A percentile compares a stretch with the other conserved stretches of the same genome.
Conservation (phyloP, 371 early-diverging fungal species). For the Blakeslea trispora region DNA sequence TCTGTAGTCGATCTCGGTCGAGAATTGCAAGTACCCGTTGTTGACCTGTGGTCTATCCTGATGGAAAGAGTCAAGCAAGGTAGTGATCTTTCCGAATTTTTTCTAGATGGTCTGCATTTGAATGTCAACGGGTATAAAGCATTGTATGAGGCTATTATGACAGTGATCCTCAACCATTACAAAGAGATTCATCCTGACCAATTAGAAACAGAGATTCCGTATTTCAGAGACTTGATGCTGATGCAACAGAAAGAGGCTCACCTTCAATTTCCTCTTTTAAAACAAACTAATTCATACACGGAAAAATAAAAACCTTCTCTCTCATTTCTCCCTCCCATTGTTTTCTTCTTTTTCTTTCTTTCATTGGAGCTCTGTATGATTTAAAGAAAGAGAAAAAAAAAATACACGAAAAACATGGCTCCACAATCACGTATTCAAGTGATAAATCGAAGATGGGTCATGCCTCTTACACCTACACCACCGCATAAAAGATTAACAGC, state of each 20-base stretch:
- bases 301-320: background rate
- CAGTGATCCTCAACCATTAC: constrained; percentile 31
- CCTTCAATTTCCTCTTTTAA: constrained; percentile 32
- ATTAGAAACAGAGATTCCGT: constrained; percentile 33
- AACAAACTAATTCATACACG: constrained; percentile 5
- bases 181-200: constrained; percentile 46
- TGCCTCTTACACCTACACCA: constrained; percentile 27
- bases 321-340: background rate
- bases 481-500: constrained; percentile 17
- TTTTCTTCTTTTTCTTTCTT: too few species aligned
- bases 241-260: constrained; percentile 19
- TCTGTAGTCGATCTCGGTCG: constrained; percentile 53
- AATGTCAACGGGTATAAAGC: constrained; percentile 55
- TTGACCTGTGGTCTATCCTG: constrained; percentile 65
- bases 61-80: constrained; percentile 29
- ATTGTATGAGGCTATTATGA: constrained; percentile 31
- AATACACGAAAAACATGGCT: constrained; percentile 14
- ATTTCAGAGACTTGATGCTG: constrained; percentile 27
- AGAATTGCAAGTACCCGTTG: constrained; percentile 42
- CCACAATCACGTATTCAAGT: constrained; percentile 22
- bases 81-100: constrained; percentile 34
- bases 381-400: too few species aligned
- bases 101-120: constrained; percentile 74
- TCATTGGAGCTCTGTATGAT: too few species aligned
- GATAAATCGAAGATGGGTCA: constrained; percentile 21